Evolutionary conservation across 2,329 filamentous ascomycete species (phyloP).

Genomic region (Aspergillus pseudoglaucus): DNA sequence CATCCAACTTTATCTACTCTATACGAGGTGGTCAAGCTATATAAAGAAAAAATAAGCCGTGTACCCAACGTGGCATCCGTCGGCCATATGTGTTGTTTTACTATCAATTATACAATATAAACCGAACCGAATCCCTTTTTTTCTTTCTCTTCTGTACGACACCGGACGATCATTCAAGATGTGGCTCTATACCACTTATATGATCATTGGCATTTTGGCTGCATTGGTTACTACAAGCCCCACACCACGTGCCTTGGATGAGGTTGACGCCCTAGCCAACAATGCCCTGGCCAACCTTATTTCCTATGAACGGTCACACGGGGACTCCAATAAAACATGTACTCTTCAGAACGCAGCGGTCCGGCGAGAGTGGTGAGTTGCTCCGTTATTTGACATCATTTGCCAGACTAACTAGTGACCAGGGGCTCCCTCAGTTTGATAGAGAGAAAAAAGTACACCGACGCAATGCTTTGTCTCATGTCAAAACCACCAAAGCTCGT

Average conservation of each 20-base stretch:
- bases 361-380: conserved; percentile 13
- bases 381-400: background rate
- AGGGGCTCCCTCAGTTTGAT: conserved; percentile 3
- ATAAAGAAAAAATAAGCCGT: too few relatives aligned
- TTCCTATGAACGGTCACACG: background rate
- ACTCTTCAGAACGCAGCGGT: conserved; percentile 8
- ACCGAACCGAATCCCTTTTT: background rate
- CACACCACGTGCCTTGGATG: background rate
- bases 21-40: too few relatives aligned
- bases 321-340: conserved; percentile 2
- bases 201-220: background rate
- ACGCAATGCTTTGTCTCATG: background rate
- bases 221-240: background rate
- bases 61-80: too few relatives aligned
- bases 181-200: background rate
- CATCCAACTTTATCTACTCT: too few relatives aligned
- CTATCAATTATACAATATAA: too few relatives aligned
- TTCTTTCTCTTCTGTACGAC: background rate
- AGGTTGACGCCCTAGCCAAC: background rate
- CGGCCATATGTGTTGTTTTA: too few relatives aligned
- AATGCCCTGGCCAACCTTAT: background rate
- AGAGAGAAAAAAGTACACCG: background rate
- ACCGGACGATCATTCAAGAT: background rate
- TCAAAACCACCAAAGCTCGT: conserved; percentile 3
- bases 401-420: background rate